These are phyloP conservation scores for Claviceps spartinae DNA, from an alignment of 2,329 filamentous ascomycete genomes.

Conservation along the genomic window DNA sequence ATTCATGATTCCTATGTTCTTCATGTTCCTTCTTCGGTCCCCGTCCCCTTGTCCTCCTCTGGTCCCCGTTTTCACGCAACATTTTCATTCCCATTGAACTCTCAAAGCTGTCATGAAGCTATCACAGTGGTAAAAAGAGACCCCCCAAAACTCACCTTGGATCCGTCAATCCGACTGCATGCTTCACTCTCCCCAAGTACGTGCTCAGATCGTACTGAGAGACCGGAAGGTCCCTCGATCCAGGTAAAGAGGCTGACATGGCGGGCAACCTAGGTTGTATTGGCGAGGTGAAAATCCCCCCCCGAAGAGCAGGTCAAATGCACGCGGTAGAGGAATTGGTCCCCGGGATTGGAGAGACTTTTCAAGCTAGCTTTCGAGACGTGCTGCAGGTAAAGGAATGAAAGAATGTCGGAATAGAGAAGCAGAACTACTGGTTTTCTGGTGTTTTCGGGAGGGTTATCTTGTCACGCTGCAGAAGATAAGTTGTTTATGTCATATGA, in stretches of 20 bases:
- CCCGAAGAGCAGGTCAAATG: background rate
- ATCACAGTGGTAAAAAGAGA: background rate
- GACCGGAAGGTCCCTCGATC: slow-evolving; percentile 67
- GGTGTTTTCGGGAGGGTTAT: no score
- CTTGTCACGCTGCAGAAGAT: no score
- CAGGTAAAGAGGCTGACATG: slow-evolving; percentile 55
- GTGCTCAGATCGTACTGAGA: slow-evolving; percentile 88
- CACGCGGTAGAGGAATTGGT: background rate
- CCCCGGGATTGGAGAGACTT: no score
- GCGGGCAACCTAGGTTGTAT: background rate
- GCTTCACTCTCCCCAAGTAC: slow-evolving; percentile 88
- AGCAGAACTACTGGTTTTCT: no score
- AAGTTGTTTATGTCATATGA: no score
- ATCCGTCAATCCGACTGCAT: slow-evolving; percentile 82
- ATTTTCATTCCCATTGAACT: background rate
- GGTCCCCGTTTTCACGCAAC: background rate
- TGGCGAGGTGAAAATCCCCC: background rate
- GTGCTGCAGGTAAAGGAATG: no score
- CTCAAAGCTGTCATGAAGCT: background rate
- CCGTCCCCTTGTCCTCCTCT: background rate
- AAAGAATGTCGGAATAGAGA: no score
- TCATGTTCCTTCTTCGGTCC: no score
- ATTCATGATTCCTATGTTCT: background rate
- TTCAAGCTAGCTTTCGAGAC: no score
- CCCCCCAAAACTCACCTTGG: slow-evolving; percentile 58